Conservation (phyloP, 2,329 filamentous ascomycete species). For the Botrytis medusae region DNA sequence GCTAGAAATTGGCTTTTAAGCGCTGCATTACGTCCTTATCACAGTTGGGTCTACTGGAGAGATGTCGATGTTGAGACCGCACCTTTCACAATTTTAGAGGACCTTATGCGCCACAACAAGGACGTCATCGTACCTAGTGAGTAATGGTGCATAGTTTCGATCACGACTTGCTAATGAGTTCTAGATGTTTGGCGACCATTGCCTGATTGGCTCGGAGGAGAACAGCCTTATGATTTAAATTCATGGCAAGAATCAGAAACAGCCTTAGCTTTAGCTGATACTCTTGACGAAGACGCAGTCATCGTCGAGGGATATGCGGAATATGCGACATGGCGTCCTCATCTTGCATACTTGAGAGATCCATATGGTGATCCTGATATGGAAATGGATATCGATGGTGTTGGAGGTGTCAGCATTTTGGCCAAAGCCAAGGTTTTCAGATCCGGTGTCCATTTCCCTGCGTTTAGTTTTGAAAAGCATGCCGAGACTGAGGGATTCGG, state of each 20-base stretch:
- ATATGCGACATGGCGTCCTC: conserved; percentile 96
- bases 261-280: conserved; percentile 87
- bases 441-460: conserved; percentile 93
- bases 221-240: conserved; percentile 97
- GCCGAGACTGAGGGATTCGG: conserved; percentile 98
- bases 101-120: conserved; percentile 98
- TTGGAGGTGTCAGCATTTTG: conserved; percentile 94
- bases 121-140: conserved; percentile 97
- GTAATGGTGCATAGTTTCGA: conserved; percentile 42
- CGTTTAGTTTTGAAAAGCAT: conserved; percentile 98
- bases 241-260: conserved; percentile 99
- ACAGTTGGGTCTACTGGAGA: conserved; percentile 99
- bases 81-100: conserved; percentile 93
- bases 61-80: conserved; percentile 98
- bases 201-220: conserved; percentile 96
- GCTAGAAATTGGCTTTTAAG: conserved; percentile 96
- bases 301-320: conserved; percentile 99
- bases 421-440: conserved; percentile 96
- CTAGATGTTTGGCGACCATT: conserved; percentile 96
- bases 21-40: conserved; percentile 86
- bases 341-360: conserved; percentile 93
- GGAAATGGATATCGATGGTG: conserved; percentile 99
- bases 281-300: conserved; percentile 93
- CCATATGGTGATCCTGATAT: conserved; percentile 97
- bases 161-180: conserved; percentile 12